Percentiles rank a stretch among this genome's conserved stretches.
Evolutionary conservation across 2,329 filamentous ascomycete species (phyloP).

Genomic region (Botrytis porri): DNA sequence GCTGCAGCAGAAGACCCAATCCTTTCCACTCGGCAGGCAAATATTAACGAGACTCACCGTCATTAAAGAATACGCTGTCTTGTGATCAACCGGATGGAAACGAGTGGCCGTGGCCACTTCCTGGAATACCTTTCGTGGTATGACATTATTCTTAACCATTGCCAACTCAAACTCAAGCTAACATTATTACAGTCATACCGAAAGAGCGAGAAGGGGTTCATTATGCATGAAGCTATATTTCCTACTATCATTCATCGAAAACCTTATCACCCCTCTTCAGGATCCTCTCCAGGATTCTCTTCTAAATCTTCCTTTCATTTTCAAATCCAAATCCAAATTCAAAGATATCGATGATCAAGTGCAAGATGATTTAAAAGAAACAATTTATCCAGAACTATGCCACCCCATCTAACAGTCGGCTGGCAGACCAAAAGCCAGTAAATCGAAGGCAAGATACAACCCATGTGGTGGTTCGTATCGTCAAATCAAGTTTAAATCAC

Average conservation of each 20-base stretch:
- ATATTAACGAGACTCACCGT: background rate
- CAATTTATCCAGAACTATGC: background rate
- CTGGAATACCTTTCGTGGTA: background rate
- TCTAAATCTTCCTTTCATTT: background rate
- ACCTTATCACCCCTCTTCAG: background rate
- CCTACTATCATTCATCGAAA: background rate
- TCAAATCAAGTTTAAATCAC: no score
- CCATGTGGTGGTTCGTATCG: background rate
- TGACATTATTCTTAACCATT: background rate
- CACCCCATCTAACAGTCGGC: background rate
- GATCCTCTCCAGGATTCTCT: background rate
- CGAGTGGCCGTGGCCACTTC: no score
- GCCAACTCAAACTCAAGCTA: background rate
- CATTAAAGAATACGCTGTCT: background rate
- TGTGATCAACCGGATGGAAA: background rate
- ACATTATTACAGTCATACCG: background rate
- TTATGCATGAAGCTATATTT: background rate
- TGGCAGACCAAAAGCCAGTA: background rate
- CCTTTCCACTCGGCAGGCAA: background rate
- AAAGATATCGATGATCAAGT: background rate
- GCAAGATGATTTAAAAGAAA: background rate
- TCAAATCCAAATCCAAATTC: background rate
- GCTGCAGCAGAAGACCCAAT: background rate
- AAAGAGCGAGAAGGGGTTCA: background rate
- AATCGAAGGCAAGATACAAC: background rate